Evolutionary conservation across 2,329 filamentous ascomycete genomes (phyloP).

Genomic region (Xylaria sp.): DNA sequence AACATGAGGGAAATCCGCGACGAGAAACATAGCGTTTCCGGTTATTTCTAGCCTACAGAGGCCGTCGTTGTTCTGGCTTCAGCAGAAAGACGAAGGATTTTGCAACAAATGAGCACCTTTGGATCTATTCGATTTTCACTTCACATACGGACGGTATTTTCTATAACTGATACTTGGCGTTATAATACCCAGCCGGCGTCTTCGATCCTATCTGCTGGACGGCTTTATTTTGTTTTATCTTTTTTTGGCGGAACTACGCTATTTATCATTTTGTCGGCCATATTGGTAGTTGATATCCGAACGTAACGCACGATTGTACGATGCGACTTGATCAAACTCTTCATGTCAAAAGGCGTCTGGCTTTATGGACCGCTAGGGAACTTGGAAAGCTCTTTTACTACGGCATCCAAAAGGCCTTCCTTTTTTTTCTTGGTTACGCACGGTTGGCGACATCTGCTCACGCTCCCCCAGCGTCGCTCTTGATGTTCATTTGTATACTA

Average conservation of each 20-base stretch:
- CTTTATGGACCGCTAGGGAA: conserved; percentile 33
- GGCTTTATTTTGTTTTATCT: conserved; percentile 12
- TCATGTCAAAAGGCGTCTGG: conserved; percentile 39
- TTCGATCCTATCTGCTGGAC: conserved; percentile 35
- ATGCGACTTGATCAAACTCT: conserved; percentile 36
- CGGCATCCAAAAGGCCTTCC: conserved; percentile 40
- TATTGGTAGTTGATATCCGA: conserved; percentile 24
- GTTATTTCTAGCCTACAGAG: conserved; percentile 9
- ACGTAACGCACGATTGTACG: conserved; percentile 35
- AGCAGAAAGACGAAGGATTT: conserved; percentile 11
- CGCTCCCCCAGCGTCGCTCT: conserved; percentile 35
- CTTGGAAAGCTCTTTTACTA: conserved; percentile 31
- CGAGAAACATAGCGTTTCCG: background rate
- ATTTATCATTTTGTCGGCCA: conserved; percentile 20
- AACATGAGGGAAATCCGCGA: conserved; percentile 35
- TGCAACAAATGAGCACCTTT: conserved; percentile 11
- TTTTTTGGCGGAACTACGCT: conserved; percentile 25
- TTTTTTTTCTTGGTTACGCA: conserved; percentile 31
- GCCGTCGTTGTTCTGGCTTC: conserved; percentile 9
- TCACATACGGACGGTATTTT: conserved; percentile 30
- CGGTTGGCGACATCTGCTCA: conserved; percentile 38
- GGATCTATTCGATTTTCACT: conserved; percentile 20
- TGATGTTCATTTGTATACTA: conserved; percentile 44
- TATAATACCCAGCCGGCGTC: conserved; percentile 40
- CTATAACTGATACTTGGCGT: conserved; percentile 35